Base-by-base conservation (phyloP, 2,329 filamentous ascomycete species). In the Trichoderma atrobrunneum region DNA sequence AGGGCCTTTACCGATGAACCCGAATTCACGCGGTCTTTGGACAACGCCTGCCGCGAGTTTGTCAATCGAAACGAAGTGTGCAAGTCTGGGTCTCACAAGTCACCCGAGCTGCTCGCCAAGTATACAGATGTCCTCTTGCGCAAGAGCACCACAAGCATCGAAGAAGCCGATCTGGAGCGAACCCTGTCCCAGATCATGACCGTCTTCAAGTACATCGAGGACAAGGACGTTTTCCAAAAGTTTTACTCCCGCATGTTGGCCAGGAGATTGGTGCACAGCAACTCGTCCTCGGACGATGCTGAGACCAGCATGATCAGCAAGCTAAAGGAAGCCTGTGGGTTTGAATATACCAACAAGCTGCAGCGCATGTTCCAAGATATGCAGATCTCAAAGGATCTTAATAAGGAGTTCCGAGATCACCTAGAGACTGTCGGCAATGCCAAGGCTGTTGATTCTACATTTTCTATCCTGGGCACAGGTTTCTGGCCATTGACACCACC, bases 331-430 rank as follows among this genome's bases (percentile, higher is more conserved):
- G 95, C 96, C 0, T 98, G 96, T 79, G 96, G 96, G 78, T 99
- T 98, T 77, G 96, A 99, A 82, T 99, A 99, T 84, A 99, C 96
- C 76, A 99, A 98, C 87, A 98, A 98, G 85, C 88, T 99, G 60
- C 95, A 98, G 85, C 94, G 97, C 79, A 99, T 99, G 96, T 99
- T 98, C 88, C 95, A 98, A 81, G 96, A 99, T 80, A 98, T 99
- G 86, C 96, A 99, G 81, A 97, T 97, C 65, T 98, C 95, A 75
- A 98, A 98, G 84, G 96, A 99, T 83, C 88, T 99, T 61, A 99
- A 99, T 82, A 88, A 89, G 62, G 91, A 92, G 34, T 99, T 97
- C 86, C 92, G 93, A 78, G 93, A 94, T 81, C 91, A 95, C 77
- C 80, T 89, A 5, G 87, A 93, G 54, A 78, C 76, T 6, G 77